Evolutionary conservation across 768 basidiomycete genomes (phyloP), one percentile per base, ranked within the genome.

Genomic region (Podaxis pistillaris): DNA sequence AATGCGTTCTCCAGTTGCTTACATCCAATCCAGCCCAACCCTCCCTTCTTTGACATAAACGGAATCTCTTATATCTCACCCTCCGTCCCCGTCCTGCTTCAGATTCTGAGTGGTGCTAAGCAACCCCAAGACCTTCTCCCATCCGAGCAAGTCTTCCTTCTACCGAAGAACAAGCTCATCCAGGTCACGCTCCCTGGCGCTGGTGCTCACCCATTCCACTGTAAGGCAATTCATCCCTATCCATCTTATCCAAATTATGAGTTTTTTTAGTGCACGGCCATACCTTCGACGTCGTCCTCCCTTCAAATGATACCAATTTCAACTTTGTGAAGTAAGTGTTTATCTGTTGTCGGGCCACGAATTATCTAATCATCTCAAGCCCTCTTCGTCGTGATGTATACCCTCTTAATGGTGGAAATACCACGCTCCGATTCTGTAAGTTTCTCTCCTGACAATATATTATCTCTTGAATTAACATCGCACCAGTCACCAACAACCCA

Each of bases 261-360:
- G 0, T 33, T 33, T 28, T 30, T 49, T 59, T 37, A 60, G 59
- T 71, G 30, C 70, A 71, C 65, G 73, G 73, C 0, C 73, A 74
- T 26, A 68, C 66, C 8, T 73, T 72, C 60, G 69, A 69, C 41
- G 54, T 73, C 19, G 65, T 73, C 11, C 65, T 55, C 12, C 38
- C 59, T 5, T 38, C 59, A 17, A 56, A 60, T 8, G 60, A 52
- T 19, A 19, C 12, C 26, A 37, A 9, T 4, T 61, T 60, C 58
- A 64, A 64, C 38, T 64, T 41, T 37, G 46, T 28, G 26, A 65
- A 65, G 59, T 60, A 51, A 30, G 59, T 0, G n/a, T 38, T 9
- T 22, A 17, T 12, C 11, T 6, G 33, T 12, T 17, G 19, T 56
- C n/a, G 2, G 33, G n/a, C 2, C 44, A 36, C 28, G 1, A 22